Base-by-base conservation (phyloP, 306 rosid species). In the Rosa rugosa region DNA sequence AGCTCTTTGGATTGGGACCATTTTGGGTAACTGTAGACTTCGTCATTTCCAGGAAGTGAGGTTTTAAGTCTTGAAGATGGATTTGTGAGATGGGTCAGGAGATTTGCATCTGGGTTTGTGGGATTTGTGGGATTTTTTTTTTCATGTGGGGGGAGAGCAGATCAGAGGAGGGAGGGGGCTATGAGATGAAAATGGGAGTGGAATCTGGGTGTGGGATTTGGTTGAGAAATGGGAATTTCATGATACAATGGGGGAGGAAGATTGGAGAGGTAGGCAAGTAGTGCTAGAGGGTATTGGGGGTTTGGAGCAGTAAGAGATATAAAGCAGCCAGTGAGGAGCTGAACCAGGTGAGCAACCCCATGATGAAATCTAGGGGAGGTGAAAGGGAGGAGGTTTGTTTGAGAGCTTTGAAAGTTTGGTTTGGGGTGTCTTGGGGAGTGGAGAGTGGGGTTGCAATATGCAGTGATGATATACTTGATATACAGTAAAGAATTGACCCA, bases 1-100 rank as follows among this genome's bases (percentile, higher is more conserved):
- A 46, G 76, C 70, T 69, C 46, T 77, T 46, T 56, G 87, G 17
- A 53, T 87, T 86, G 73, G 91, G 86, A 90, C 86, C 90, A 90
- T 90, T 80, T 75, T 80, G 84, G 70, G 78, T 71, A 38, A 56
- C 89, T 5, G 53, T 34, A 70, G 68, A 72, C 72, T 86, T 87
- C 67, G 84, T 86, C 99, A 95, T 89, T 71, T 62, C 25, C 4
- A 0, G n/a, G 41, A 25, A 34, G 57, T 18, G 65, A 64, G 16
- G 3, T 31, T 25, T 71, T 20, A 5, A 56, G 40, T 51, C 6
- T 12, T 44, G 50, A 7, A 45, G 73, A 22, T 11, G 56, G 45
- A 71, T 41, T 38, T 54, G 47, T 10, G 49, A 64, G 44, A 79
- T 70, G 68, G 73, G 72, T 22, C 40, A 78, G 53, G 80, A 56